Percentiles rank a stretch among this genome's conserved stretches.
Conservation (phyloP, 2,329 filamentous ascomycete genomes). For the Coniosporium tulheliwenetii region DNA sequence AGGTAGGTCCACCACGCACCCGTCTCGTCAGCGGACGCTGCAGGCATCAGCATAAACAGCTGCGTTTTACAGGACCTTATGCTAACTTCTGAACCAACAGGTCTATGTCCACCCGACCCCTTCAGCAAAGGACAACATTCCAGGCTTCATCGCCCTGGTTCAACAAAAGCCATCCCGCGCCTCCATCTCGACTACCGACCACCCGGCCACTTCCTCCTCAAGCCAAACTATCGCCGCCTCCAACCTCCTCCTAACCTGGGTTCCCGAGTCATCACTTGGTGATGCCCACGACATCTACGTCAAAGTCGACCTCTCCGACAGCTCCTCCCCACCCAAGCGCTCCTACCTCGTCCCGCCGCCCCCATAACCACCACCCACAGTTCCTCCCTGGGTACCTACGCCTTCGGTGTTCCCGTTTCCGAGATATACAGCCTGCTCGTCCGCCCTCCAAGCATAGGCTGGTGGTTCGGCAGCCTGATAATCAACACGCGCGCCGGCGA, state of each 20-base stretch:
- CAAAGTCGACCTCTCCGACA: constrained; percentile 81
- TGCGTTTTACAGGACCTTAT: neutral
- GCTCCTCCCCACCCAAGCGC: constrained; percentile 65
- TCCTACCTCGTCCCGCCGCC: constrained; percentile 84
- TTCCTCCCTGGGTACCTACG: constrained; percentile 60
- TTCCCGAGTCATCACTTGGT: constrained; percentile 77
- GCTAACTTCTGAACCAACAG: constrained; percentile 24
- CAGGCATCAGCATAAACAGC: neutral
- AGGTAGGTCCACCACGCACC: constrained; percentile 37
- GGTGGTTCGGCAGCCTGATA: constrained; percentile 95
- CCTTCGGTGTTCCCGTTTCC: constrained; percentile 80
- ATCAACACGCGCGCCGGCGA: constrained; percentile 86
- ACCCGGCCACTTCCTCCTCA: constrained; percentile 24
- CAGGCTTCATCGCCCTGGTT: constrained; percentile 81
- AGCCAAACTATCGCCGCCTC: constrained; percentile 36
- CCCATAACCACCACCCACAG: constrained; percentile 65
- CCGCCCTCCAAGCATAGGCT: constrained; percentile 80
- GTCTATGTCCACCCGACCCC: constrained; percentile 94
- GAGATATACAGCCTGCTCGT: constrained; percentile 85
- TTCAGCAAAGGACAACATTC: constrained; percentile 87
- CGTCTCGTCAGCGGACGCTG: neutral
- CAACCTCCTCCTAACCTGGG: constrained; percentile 78
- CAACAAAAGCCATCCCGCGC: constrained; percentile 57
- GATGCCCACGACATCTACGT: constrained; percentile 81
- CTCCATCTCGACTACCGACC: constrained; percentile 17